Evolutionary conservation across 2,329 filamentous ascomycete genomes (phyloP), one percentile per base, ranked within the genome.

Genomic region (Xylaria sp.): DNA sequence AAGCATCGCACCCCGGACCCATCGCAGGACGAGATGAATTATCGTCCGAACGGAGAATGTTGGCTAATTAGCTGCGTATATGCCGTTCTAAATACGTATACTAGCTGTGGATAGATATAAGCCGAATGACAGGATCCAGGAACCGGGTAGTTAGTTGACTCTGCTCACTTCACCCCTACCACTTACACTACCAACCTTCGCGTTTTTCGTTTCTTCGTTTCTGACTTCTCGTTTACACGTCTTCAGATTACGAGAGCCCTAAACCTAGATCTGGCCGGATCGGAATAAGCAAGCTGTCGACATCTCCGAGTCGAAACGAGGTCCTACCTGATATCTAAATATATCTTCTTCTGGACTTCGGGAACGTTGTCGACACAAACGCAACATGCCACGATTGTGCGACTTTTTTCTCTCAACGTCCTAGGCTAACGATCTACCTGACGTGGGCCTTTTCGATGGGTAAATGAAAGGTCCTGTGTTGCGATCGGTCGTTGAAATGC

Each of bases 221-320:
- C 9, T 7, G 6, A n/a, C 15, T 7, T 33, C 28, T n/a, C 15
- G 10, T 13, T 54, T n/a, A 33, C 9, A 10, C 13, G 9, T 20
- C 33, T 56, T 38, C n/a, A 38, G 53, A 56, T 56, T 11, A 56
- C 31, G 53, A 38, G 53, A 56, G 51, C 10, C 17, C 51, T 17
- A 36, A 7, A 38, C 31, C 9, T 54, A 20, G 51, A 3, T 20
- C 28, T 23, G 4, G 11, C 36, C 36, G 11, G 10, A 2, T 9
- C 6, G 20, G n/a, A 20, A 23, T 56, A 23, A 56, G 31, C n/a
- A 13, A 38, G 31, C 20, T 6, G 31, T 23, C 33, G 17, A 53
- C 20, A 11, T 20, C 31, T 36, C 31, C 31, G 51, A 54, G 17
- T 23, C 31, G 31, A 15, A 38, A 38, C n/a, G n/a, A 13, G n/a